Base-by-base conservation (phyloP, 805 yeast genomes). In the Ogataea sp. region DNA sequence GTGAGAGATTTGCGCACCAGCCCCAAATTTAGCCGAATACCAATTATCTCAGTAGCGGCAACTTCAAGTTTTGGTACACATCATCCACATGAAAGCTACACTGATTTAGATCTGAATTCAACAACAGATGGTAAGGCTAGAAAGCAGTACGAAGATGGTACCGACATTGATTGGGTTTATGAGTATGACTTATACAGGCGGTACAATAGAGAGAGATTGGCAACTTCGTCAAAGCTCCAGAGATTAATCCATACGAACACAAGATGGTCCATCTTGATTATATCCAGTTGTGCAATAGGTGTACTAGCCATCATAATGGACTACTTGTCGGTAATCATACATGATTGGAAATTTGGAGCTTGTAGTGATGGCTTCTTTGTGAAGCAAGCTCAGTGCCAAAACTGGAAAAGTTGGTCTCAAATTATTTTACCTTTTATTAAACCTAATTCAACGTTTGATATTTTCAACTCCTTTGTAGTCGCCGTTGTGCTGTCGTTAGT, bases 121-220 rank as follows among this genome's bases (percentile, higher is more conserved):
- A 38, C n/a, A 16, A 41, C 15, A 6, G 33, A 33, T 20, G 13
- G 8, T 14, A 15, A 17, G 3, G 15, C 5, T 10, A 24, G 27
- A 8, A 51, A 49, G 37, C 41, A 40, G 3, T 71, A 72, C 45
- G 64, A 59, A 23, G 55, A 68, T 44, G 57, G 62, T 36, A 61
- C 71, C 16, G 65, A 65, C 37, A 72, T 75, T 17, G 78, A 75
- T 44, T 75, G 82, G 82, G 58, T 64, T 32, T 59, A 57, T 32
- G 80, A 75, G 45, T 65, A 73, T 20, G 16, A 37, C 15, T 26
- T 31, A 2, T 40, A 39, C 20, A 21, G 30, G 36, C 46, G 30
- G 32, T 48, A 37, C 43, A 50, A 29, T 30, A 48, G 33, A 36
- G 34, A 16, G 15, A 30, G 40, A 20, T 23, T 32, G 9, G 15